Evolutionary conservation across 164 flowering plant genomes (phyloP).

Genomic region (Vitis rotundifolia): DNA sequence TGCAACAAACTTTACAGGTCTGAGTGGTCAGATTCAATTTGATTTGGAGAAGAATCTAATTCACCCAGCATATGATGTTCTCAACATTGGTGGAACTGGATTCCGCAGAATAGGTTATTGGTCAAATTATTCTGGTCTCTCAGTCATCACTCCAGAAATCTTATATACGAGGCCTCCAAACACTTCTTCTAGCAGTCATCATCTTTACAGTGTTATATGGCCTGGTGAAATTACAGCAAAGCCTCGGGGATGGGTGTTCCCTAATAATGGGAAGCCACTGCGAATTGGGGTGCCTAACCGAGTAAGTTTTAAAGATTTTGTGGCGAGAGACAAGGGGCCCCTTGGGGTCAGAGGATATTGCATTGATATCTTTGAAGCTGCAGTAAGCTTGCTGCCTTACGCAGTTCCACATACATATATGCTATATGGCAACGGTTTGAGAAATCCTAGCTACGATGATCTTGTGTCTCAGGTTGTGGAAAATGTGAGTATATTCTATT

Average conservation of each 20-base stretch:
- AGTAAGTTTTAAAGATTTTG: slow-evolving; percentile 66
- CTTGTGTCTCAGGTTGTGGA: slow-evolving; percentile 53
- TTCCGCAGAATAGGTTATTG: slow-evolving; percentile 71
- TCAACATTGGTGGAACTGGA: slow-evolving; percentile 66
- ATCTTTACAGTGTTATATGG: slow-evolving; percentile 69
- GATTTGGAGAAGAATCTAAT: slow-evolving; percentile 53
- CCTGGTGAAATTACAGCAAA: slow-evolving; percentile 61
- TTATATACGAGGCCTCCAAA: slow-evolving; percentile 57
- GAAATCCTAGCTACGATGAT: slow-evolving; percentile 57
- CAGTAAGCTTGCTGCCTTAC: slow-evolving; percentile 72
- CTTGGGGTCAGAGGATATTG: slow-evolving; percentile 65
- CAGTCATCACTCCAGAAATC: slow-evolving; percentile 65
- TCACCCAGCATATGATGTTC: slow-evolving; percentile 65
- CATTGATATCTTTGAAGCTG: slow-evolving; percentile 88
- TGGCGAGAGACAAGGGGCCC: slow-evolving; percentile 46
- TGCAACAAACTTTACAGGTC: slow-evolving; percentile 59
- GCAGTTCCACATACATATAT: slow-evolving; percentile 65
- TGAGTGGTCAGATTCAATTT: slow-evolving; percentile 66
- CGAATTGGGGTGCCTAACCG: slow-evolving; percentile 79
- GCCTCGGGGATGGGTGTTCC: slow-evolving; percentile 97
- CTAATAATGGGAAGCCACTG: slow-evolving; percentile 77
- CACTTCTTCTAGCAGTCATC: slow-evolving; percentile 47
- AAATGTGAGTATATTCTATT: slow-evolving; percentile 53
- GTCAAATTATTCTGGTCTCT: slow-evolving; percentile 82
- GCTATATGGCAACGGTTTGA: slow-evolving; percentile 64